Evolutionary conservation across 352 stramenopile species (phyloP).

Genomic region (Peronospora farinosa): DNA sequence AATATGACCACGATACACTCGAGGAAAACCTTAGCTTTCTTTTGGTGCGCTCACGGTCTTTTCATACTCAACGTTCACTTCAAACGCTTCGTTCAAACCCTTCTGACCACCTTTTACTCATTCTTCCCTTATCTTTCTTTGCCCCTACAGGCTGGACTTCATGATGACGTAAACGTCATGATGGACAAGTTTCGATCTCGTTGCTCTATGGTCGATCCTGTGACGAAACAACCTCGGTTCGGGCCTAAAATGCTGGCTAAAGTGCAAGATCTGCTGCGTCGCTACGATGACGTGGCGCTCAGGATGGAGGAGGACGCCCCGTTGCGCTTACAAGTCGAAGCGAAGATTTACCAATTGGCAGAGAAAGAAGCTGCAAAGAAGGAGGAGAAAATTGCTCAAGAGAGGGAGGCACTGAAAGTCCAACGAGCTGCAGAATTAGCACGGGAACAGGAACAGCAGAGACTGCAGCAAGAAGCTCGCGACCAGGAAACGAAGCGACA

Average conservation of each 20-base stretch:
- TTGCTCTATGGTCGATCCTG: constrained; percentile 52
- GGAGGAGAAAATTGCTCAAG: constrained; percentile 6
- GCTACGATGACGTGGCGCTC: constrained; percentile 40
- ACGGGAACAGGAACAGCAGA: constrained; percentile 19
- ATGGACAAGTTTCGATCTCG: constrained; percentile 54
- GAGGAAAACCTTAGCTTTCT: constrained; percentile 24
- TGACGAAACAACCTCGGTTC: constrained; percentile 67
- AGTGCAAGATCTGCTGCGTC: constrained; percentile 46
- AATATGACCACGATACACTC: background rate
- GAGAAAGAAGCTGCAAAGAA: constrained; percentile 8
- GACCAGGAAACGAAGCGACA: constrained; percentile 16
- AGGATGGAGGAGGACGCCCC: constrained; percentile 26
- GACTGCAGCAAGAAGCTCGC: constrained; percentile 12
- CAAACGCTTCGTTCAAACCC: background rate
- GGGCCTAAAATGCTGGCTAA: constrained; percentile 70
- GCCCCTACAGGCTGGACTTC: constrained; percentile 20
- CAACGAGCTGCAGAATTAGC: constrained; percentile 15
- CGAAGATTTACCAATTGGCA: constrained; percentile 15
- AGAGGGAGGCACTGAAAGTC: constrained; percentile 11
- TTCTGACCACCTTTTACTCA: background rate
- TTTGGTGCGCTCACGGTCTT: constrained; percentile 18
- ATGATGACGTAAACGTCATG: constrained; percentile 27
- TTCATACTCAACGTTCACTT: constrained; percentile 4
- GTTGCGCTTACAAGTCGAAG: constrained; percentile 21
- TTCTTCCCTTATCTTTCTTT: constrained; percentile 4